Conservation (phyloP, 2,329 filamentous ascomycete species). For the Botrytis fragariae region DNA sequence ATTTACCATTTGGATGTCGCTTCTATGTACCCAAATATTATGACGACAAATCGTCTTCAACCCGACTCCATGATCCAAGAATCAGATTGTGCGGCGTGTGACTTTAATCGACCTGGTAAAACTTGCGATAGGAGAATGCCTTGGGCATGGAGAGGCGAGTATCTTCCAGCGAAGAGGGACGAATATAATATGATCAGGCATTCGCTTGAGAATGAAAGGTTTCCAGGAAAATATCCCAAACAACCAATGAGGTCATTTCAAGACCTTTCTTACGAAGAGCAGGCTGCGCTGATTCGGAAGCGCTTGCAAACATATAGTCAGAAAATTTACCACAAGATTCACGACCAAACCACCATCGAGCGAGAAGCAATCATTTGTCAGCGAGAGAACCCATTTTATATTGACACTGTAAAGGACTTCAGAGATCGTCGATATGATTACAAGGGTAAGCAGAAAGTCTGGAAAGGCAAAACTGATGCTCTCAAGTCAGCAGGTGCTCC, state of each 20-base stretch:
- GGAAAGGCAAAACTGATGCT: constrained; percentile 93
- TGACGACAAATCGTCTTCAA: constrained; percentile 97
- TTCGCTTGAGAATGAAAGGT: constrained; percentile 86
- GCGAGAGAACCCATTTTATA: constrained; percentile 96
- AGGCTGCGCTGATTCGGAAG: constrained; percentile 77
- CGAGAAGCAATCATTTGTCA: constrained; percentile 98
- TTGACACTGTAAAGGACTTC: constrained; percentile 93
- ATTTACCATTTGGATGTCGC: constrained; percentile 99
- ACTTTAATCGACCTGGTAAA: constrained; percentile 96
- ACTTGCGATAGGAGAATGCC: constrained; percentile 92
- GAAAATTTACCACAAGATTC: constrained; percentile 99
- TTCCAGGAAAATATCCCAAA: constrained; percentile 75
- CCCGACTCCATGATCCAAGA: constrained; percentile 99
- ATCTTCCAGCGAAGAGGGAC: constrained; percentile 89
- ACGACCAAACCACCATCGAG: constrained; percentile 87
- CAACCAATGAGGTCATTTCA: constrained; percentile 72
- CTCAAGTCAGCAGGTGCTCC: constrained; percentile 80
- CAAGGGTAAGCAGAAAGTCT: constrained; percentile 96
- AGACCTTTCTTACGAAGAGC: constrained; percentile 78
- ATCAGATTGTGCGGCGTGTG: constrained; percentile 92
- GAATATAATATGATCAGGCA: constrained; percentile 99
- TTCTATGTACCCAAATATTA: constrained; percentile 99
- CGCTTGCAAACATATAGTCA: constrained; percentile 90
- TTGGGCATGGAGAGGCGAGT: constrained; percentile 98
- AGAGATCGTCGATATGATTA: constrained; percentile 97